Evolutionary conservation across 805 yeast species (phyloP), one percentile per base, ranked within the genome.

Genomic region (Kuraishia cidri): DNA sequence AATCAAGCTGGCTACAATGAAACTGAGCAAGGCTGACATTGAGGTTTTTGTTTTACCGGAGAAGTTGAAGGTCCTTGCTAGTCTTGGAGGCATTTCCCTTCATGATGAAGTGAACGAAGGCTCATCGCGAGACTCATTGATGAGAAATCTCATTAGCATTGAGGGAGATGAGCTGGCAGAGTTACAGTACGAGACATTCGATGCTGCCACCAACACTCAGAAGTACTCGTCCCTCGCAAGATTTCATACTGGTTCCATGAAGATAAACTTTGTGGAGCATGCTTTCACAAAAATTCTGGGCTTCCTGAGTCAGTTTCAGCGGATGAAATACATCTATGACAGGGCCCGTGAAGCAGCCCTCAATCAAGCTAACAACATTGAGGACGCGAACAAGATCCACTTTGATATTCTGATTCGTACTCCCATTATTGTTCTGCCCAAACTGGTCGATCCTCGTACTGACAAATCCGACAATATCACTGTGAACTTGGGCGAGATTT

Each of bases 271-370:
- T 48, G 77, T 86, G 13, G 95, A 90, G 45, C 81, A 76, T 37
- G 81, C 97, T 0, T 67, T 87, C 37, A 66, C 76, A 22, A 70
- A 78, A 41, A 69, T 94, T 8, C 47, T 80, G 20, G 63, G 69
- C 8, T 90, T 75, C 45, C 59, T 86, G 45, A 73, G 73, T 41
- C 81, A 80, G 43, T 83, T 94, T 47, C 79, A 75, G 37, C 71
- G 71, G 43, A 85, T 90, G 95, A 92, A 92, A 54, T 73, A 72
- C 4, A 65, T 88, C n/a, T 94, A 83, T 53, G 98, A 92, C 47
- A 62, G 71, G 14, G 94, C 97, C 0, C 70, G 97, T 37, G 85
- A 80, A 46, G 84, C 87, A 8, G 95, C 97, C 0, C 71, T 86
- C 43, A 73, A 80, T 43, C 94, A 84, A 51, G 92, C 92, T 0